Evolutionary conservation across 1,139 yeast species (phyloP), one percentile per base, ranked within the genome.

Genomic region (Debaryomyces nepalensis): DNA sequence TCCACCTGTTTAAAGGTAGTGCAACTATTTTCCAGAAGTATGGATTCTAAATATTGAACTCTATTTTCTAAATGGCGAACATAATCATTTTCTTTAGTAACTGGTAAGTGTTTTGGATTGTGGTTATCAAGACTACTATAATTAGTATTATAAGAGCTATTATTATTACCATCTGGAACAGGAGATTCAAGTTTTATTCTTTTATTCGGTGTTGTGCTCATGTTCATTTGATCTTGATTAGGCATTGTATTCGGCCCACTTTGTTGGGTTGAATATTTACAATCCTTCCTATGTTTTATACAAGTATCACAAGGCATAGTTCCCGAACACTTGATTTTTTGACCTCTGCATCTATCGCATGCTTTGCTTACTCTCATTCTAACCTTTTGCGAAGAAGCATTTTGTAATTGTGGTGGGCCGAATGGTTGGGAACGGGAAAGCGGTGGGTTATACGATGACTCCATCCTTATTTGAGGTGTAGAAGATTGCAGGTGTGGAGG

Each of bases 251-350:
- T 21, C 11, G 29, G 26, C 20, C 11, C 20, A 24, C 27, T 16
- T 24, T 14, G 26, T 16, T 42, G 43, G 4, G 51, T 29, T 19
- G 53, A 45, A 38, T 49, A 64, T 9, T 60, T 54, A 53, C 86
- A 81, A 19, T 65, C 71, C 36, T 64, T 64, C 30, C 61, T 64
- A 45, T 71, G 75, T 55, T 68, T 70, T 8, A 58, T 49, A 56
- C 87, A 82, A 6, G 78, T 68, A 7, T 55, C 52, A 50, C 87
- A 82, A 2, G 87, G 87, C 37, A 57, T 58, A 16, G 71, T 64
- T 2, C 87, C 87, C 36, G 81, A 75, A 55, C 87, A 82, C 54
- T 82, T 82, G 47, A 79, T 79, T 58, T 82, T 82, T 45, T 80
- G 82, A 24, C 68, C 63, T 48, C 84, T 67, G 59, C 87, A 82